phyloP scores from a whole-genome alignment of 2,329 filamentous ascomycete genomes.

The Phialophora tarda region DNA sequence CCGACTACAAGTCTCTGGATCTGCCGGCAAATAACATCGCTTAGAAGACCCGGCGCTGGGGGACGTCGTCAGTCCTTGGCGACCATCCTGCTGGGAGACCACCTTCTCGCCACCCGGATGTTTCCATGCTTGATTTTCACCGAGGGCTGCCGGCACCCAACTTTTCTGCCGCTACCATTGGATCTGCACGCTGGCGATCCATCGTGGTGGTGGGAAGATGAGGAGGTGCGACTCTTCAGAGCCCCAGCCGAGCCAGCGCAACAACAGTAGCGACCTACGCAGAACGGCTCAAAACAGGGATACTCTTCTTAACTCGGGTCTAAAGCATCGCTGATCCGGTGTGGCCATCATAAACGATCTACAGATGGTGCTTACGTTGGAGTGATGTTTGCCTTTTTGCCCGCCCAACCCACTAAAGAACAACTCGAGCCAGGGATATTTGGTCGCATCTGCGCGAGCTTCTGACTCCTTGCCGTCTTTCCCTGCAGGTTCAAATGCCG shows the following conservation, averaged over 20 bases:
- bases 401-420: neutral
- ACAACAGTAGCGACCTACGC: constrained; percentile 5
- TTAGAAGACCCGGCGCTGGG: neutral
- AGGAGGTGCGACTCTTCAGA: neutral
- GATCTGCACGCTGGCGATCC: neutral
- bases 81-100: constrained; percentile 15
- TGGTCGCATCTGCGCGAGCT: neutral
- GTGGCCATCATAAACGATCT: neutral
- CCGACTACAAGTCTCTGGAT: constrained; percentile 23
- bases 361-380: constrained; percentile 2
- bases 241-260: neutral
- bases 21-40: constrained; percentile 24
- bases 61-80: constrained; percentile 41
- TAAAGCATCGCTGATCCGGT: neutral
- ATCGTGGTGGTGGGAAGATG: constrained; percentile 3
- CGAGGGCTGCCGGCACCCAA: constrained; percentile 4
- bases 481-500: neutral
- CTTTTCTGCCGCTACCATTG: constrained; percentile 10
- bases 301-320: neutral
- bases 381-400: neutral
- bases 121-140: constrained; percentile 11
- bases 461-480: neutral
- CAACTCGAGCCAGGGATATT: neutral
- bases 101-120: constrained; percentile 18
- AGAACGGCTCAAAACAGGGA: neutral